Percentiles rank a stretch among this genome's conserved stretches.
These are phyloP conservation scores for Dianthus caryophyllus DNA, from an alignment of 148 eudicot genomes.

Conservation along the genomic window DNA sequence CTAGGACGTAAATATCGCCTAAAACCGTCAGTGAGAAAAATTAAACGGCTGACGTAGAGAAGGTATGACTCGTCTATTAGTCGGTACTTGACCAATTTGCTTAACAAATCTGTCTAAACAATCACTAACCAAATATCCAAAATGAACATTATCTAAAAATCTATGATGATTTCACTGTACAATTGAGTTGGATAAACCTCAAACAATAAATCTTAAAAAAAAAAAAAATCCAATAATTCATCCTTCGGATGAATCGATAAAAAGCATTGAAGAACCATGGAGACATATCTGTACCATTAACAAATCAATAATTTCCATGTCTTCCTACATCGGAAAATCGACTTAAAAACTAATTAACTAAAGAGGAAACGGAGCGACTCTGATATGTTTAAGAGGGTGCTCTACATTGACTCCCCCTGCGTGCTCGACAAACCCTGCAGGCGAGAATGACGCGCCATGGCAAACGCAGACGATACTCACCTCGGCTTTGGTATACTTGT, in stretches of 20 bases:
- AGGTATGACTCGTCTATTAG: no score
- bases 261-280: neutral
- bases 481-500: slow-evolving; percentile 48
- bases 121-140: neutral
- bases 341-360: slow-evolving; percentile 15
- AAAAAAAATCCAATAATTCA: slow-evolving; percentile 1
- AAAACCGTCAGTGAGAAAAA: no score
- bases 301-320: neutral
- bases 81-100: no score
- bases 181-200: neutral
- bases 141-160: neutral
- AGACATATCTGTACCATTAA: neutral
- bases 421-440: slow-evolving; percentile 72
- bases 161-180: neutral
- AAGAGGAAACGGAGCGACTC: slow-evolving; percentile 40
- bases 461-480: slow-evolving; percentile 69
- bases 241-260: neutral
- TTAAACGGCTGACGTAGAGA: no score
- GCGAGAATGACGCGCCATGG: slow-evolving; percentile 69
- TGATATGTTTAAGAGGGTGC: slow-evolving; percentile 62
- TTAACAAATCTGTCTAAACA: no score
- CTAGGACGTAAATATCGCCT: no score
- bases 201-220: no score
- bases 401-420: slow-evolving; percentile 64
- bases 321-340: neutral